A percentile compares a stretch with the other conserved stretches of the same genome.
Evolutionary conservation across 345 rosid species (phyloP).

Genomic region (Turnera subulata): DNA sequence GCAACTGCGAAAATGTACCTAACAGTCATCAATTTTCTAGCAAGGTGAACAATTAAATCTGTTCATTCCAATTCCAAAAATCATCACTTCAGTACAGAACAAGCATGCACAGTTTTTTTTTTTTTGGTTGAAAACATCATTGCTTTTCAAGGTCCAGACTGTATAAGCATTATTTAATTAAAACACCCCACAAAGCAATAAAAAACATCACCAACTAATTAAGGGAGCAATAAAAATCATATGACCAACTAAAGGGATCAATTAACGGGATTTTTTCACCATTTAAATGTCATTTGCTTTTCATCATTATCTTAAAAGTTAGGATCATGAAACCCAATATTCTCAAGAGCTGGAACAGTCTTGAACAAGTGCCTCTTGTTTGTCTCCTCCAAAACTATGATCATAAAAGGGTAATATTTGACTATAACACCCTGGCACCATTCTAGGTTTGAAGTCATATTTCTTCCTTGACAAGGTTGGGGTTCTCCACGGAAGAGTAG

Average conservation of each 20-base stretch:
- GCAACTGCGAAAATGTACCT: too few relatives aligned
- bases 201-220: background rate
- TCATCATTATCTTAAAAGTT: conserved; percentile 15
- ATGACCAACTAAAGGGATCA: conserved; percentile 9
- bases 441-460: conserved; percentile 3
- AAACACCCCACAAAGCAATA: background rate
- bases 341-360: conserved; percentile 58
- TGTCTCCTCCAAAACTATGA: conserved; percentile 51
- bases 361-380: conserved; percentile 60
- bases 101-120: background rate
- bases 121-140: background rate
- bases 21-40: too few relatives aligned
- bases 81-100: too few relatives aligned
- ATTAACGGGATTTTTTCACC: conserved; percentile 5
- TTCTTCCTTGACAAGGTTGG: conserved; percentile 5
- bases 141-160: background rate
- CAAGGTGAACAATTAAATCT: too few relatives aligned
- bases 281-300: conserved; percentile 3
- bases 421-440: conserved; percentile 43
- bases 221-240: background rate
- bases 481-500: conserved; percentile 15
- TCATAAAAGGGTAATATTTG: background rate
- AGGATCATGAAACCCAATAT: conserved; percentile 58
- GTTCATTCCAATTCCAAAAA: too few relatives aligned
- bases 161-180: background rate